Conservation (phyloP, 495 filamentous ascomycete genomes). For the Cercophora samala region DNA sequence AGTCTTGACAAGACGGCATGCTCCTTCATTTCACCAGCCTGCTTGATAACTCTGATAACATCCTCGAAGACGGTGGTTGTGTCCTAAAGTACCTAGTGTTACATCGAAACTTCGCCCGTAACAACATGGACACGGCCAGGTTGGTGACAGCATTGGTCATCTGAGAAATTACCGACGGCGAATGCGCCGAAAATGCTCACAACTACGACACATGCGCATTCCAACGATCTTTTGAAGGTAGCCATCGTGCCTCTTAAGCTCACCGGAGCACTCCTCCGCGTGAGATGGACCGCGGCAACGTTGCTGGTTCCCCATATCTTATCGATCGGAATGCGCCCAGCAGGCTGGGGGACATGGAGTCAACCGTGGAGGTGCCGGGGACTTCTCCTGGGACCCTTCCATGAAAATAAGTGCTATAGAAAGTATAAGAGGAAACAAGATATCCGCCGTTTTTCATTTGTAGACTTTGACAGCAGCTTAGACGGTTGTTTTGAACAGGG, state of each 20-base stretch:
- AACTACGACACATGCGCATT: background rate
- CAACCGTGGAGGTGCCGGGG: background rate
- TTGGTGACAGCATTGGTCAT: background rate
- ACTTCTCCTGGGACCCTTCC: background rate
- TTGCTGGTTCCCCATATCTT: background rate
- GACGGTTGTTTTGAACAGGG: background rate
- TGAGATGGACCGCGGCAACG: background rate
- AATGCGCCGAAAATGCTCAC: background rate
- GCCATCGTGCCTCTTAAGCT: background rate
- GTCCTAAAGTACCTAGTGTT: background rate
- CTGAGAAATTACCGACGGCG: background rate
- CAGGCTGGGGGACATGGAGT: background rate
- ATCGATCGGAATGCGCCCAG: background rate
- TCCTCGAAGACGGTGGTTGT: background rate
- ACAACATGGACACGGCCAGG: background rate
- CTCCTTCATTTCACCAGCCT: background rate
- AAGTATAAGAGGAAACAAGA: background rate
- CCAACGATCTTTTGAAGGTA: background rate
- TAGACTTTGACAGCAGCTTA: background rate
- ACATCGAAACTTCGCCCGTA: background rate
- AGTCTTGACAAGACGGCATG: background rate
- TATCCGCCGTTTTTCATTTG: background rate
- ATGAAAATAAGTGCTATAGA: background rate
- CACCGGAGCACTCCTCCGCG: background rate
- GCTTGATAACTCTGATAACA: background rate